Conservation (phyloP, 2,329 filamentous ascomycete genomes). For the Coniochaeta sp. region DNA sequence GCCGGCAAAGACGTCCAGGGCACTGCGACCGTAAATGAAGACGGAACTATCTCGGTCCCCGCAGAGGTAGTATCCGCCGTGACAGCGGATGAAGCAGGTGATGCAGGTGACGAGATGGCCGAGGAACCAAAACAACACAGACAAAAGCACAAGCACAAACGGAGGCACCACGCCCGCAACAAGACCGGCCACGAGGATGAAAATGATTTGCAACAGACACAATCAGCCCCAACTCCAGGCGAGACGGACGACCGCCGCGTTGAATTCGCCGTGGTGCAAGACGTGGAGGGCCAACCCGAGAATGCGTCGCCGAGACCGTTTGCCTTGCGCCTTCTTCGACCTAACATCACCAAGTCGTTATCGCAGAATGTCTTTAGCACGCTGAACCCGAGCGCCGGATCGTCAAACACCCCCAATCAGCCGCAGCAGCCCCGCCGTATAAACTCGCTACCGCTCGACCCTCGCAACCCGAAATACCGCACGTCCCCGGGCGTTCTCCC, state of each 20-base stretch:
- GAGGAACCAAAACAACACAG: slow-evolving; percentile 7
- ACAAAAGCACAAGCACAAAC: slow-evolving; percentile 28
- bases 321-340: slow-evolving; percentile 37
- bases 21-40: background rate
- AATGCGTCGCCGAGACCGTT: slow-evolving; percentile 20
- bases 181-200: slow-evolving; percentile 9
- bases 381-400: slow-evolving; percentile 8
- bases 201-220: background rate
- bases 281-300: slow-evolving; percentile 22
- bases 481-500: slow-evolving; percentile 15
- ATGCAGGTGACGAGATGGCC: slow-evolving; percentile 12
- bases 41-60: background rate
- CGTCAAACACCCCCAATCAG: slow-evolving; percentile 13
- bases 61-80: slow-evolving; percentile 7
- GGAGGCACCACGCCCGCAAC: slow-evolving; percentile 23
- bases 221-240: slow-evolving; percentile 3
- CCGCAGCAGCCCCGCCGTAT: slow-evolving; percentile 38
- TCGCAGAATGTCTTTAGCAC: slow-evolving; percentile 49
- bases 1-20: background rate
- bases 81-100: slow-evolving; percentile 4
- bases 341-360: slow-evolving; percentile 43
- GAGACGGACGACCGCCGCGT: slow-evolving; percentile 27
- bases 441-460: slow-evolving; percentile 46
- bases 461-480: slow-evolving; percentile 22
- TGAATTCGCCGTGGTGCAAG: slow-evolving; percentile 31